Evolutionary conservation across 2,329 filamentous ascomycete species (phyloP).

Genomic region (Fonsecaea pugnacius): DNA sequence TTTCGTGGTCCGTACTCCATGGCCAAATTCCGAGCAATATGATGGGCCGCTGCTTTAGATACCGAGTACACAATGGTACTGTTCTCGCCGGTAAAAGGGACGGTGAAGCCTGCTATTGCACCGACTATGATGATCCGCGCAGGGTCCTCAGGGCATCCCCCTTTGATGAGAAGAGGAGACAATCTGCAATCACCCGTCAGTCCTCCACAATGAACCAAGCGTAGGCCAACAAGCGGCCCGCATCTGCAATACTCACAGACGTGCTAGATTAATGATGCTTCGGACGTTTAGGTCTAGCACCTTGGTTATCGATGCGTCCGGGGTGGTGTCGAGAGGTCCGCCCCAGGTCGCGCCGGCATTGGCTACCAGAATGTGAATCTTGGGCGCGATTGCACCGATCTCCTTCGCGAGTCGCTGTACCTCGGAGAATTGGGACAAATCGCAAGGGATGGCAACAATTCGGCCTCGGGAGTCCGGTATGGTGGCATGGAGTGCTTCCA

Average conservation of each 20-base stretch:
- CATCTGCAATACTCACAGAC: slow-evolving; percentile 38
- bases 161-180: slow-evolving; percentile 43
- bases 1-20: slow-evolving; percentile 68
- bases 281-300: slow-evolving; percentile 48
- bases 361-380: slow-evolving; percentile 46
- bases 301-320: slow-evolving; percentile 45
- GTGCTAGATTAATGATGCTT: slow-evolving; percentile 45
- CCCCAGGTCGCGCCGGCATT: slow-evolving; percentile 49
- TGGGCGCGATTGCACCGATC: slow-evolving; percentile 42
- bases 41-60: slow-evolving; percentile 75
- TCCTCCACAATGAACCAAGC: no score
- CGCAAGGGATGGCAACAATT: no score
- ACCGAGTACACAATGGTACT: slow-evolving; percentile 64
- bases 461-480: no score
- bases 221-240: no score
- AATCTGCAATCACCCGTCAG: slow-evolving; percentile 28
- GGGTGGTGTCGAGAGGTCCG: slow-evolving; percentile 45
- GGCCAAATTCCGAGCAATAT: slow-evolving; percentile 73
- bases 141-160: slow-evolving; percentile 42
- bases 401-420: slow-evolving; percentile 37
- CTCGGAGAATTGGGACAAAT: no score
- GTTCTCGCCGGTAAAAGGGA: slow-evolving; percentile 44
- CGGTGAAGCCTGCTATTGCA: slow-evolving; percentile 45
- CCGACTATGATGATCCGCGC: slow-evolving; percentile 47
- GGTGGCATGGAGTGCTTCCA: no score